phyloP scores from a whole-genome alignment of 257 asterid species.

The Solanum dulcamara region DNA sequence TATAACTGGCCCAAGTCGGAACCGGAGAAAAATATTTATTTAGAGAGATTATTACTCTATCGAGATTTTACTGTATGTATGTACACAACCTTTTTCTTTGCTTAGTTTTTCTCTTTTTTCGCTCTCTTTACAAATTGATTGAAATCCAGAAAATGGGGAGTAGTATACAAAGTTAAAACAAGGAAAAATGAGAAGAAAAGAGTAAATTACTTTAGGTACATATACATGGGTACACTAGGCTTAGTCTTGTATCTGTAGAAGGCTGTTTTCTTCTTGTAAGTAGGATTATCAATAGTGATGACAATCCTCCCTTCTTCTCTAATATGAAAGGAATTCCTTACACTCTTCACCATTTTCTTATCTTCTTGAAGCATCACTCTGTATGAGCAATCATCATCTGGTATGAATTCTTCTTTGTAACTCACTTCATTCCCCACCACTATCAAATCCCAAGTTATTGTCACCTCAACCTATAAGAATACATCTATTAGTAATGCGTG shows the following conservation, averaged over 20 bases:
- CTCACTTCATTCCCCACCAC: constrained; percentile 59
- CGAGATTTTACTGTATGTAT: no score
- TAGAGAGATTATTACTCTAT: no score
- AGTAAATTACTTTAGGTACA: constrained; percentile 13
- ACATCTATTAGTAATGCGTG: neutral
- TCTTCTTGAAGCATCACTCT: constrained; percentile 54
- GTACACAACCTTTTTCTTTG: neutral
- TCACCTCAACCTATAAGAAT: constrained; percentile 39
- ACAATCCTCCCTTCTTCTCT: constrained; percentile 79
- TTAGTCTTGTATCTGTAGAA: constrained; percentile 60
- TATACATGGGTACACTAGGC: constrained; percentile 47
- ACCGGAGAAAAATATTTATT: no score
- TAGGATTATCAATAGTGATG: constrained; percentile 41
- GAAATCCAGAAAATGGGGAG: neutral
- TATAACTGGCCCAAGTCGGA: no score
- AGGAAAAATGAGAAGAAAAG: neutral
- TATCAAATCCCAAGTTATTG: constrained; percentile 59
- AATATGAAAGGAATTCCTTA: constrained; percentile 49
- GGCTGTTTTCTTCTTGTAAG: constrained; percentile 49
- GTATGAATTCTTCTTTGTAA: constrained; percentile 69
- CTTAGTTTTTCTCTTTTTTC: neutral
- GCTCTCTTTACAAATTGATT: neutral
- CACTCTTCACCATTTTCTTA: constrained; percentile 37
- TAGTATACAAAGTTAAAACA: neutral
- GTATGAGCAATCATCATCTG: constrained; percentile 82